Evolutionary conservation across 495 filamentous ascomycete genomes (phyloP).

Genomic region (Rhypophila decipiens): DNA sequence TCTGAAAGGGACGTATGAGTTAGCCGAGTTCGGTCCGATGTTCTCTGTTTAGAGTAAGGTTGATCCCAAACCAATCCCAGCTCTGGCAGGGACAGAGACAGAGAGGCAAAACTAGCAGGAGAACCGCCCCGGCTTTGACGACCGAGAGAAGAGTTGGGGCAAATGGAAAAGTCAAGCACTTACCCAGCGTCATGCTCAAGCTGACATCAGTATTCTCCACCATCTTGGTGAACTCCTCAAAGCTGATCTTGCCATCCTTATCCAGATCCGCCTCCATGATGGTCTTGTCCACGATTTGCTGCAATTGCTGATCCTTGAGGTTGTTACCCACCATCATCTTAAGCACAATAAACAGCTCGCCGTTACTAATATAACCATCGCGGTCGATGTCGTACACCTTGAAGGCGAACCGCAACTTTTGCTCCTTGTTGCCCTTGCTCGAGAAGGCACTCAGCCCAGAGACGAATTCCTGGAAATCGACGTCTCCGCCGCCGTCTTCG

Average conservation of each 20-base stretch:
- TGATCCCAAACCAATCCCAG: too few relatives aligned
- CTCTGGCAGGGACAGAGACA: too few relatives aligned
- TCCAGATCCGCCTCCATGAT: constrained; percentile 99
- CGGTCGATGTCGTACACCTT: constrained; percentile 99
- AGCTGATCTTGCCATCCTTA: constrained; percentile 95
- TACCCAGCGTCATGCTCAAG: constrained; percentile 94
- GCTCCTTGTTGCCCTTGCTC: constrained; percentile 97
- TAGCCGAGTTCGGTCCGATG: too few relatives aligned
- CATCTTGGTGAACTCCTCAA: constrained; percentile 98
- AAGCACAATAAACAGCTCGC: constrained; percentile 96
- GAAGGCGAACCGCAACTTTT: constrained; percentile 97
- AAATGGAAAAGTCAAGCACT: too few relatives aligned
- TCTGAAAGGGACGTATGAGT: too few relatives aligned
- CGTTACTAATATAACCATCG: constrained; percentile 97
- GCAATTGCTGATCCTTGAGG: constrained; percentile 96
- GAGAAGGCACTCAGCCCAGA: constrained; percentile 92
- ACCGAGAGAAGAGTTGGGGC: too few relatives aligned
- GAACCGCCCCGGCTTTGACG: too few relatives aligned
- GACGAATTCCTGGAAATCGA: constrained; percentile 99
- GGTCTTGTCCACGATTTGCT: constrained; percentile 98
- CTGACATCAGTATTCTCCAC: constrained; percentile 95
- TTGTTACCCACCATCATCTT: constrained; percentile 99
- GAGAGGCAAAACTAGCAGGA: too few relatives aligned
- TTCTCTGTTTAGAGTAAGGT: too few relatives aligned
- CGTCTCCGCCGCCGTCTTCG: constrained; percentile 94